Evolutionary conservation across 768 basidiomycete species (phyloP), one percentile per base, ranked within the genome.

Genomic region (Gautieria morchelliformis): DNA sequence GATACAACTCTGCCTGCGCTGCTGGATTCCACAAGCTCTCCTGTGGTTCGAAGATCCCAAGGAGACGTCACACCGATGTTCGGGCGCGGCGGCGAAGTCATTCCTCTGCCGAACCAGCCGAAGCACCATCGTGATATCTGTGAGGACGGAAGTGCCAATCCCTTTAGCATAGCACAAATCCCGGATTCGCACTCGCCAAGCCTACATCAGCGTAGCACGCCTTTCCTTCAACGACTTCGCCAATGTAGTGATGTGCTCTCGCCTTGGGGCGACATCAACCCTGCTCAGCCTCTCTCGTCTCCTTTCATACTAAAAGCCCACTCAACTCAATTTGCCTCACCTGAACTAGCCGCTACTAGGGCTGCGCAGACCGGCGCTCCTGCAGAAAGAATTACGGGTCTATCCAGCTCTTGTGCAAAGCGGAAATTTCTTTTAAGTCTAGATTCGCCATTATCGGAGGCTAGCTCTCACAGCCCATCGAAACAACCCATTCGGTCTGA

Each of bases 1-100:
- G 22, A 7, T 12, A 27, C 48, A 17, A 24, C 17, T 14, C 48
- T 49, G 11, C 19, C 5, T 17, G 3, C 48, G 11, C 27, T 49
- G 11, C n/a, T 49, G 17, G 48, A 49, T 49, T 49, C 17, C 6
- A 11, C 12, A 2, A 33, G 48, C 17, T 56, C 55, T 19, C 55
- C 55, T 9, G 55, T 56, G 19, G 55, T 56, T 17, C 44, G 55
- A 37, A 19, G 55, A 20, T 56, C 55, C 19, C 55, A 49, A 10
- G 55, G 55, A 20, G 55, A 56, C 22, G 45, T 56, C 30, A 56
- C 55, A 5, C 55, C 55, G 19, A 5, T 37, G 14, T 56, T 19
- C 33, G 33, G 51, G 12, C n/a, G 51, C 8, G 32, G 48, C 1
- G 48, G 32, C 7, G 48, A 49, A 11, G 24, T 49, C 7, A 49